Evolutionary conservation across 352 stramenopile species (phyloP), one percentile per base, ranked within the genome.

Genomic region (Phytophthora foliorum): DNA sequence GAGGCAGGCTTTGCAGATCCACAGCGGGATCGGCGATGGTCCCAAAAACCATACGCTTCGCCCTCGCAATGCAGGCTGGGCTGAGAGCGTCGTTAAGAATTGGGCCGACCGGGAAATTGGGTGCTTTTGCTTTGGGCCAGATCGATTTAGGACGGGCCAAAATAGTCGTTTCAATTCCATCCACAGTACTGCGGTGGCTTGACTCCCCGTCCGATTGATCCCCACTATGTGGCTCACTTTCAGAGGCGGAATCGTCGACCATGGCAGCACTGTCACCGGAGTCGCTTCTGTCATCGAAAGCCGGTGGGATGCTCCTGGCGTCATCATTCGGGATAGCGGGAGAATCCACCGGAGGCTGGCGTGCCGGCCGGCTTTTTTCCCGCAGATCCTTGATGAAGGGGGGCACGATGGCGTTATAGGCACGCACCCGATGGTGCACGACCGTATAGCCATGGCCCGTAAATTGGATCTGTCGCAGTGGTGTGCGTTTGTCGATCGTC

Each of bases 401-500:
- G 1, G 31, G 31, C 11, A 13, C 7, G 11, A 6, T 38, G 4
- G 1, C 3, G 31, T 38, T 38, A 6, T 13, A 38, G 8, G 31
- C 31, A 13, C 4, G 31, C 4, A 38, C 2, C 3, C 31, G 31
- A 11, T 38, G 31, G 31, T 38, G 3, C 1, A 38, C 31, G 3
- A 38, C 31, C 31, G 7, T 11, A 14, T 38, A 54, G 13, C 58
- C 58, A 10, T 50, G 29, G 1, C 13, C 46, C 1, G 13, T 24
- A 22, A 67, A 67, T 0, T 67, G 4, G 19, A 60, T 67, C 50
- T 67, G 59, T 19, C 59, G 50, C 3, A 67, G 13, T 7, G 50
- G 59, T 0, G 36, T 60, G 2, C 3, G 45, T 4, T 16, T 24
- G 31, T 45, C 31, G 5, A 60, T 24, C 59, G 61, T 67, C 29